Conservation (phyloP, 1,284 basidiomycete genomes). For the Anthracocystis setariae region DNA sequence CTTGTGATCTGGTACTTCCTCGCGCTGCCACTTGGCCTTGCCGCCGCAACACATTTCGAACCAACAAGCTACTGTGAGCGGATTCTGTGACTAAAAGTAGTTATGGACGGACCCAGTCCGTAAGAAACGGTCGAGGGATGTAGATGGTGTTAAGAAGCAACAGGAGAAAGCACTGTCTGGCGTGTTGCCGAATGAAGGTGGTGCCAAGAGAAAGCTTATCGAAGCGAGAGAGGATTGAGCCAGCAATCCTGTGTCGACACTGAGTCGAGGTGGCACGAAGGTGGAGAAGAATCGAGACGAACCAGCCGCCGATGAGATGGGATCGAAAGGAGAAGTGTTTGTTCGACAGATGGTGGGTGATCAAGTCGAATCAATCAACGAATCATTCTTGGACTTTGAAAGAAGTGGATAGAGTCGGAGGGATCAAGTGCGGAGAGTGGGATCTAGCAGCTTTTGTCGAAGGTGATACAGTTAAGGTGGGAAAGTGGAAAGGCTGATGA, state of each 20-base stretch:
- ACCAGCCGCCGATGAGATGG: slow-evolving; percentile 10
- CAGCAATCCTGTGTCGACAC: background rate
- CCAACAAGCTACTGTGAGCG: background rate
- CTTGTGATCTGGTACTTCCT: slow-evolving; percentile 98
- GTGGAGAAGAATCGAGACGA: slow-evolving; percentile 13
- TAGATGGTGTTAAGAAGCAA: background rate
- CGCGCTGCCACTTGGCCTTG: slow-evolving; percentile 81
- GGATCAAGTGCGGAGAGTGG: background rate
- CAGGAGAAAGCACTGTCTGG: background rate
- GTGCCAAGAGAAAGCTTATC: background rate
- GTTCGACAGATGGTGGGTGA: background rate
- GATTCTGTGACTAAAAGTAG: background rate
- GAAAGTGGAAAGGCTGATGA: too few species aligned
- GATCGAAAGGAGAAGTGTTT: background rate
- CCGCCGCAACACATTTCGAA: slow-evolving; percentile 60
- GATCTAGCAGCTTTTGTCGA: background rate
- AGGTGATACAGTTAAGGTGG: too few species aligned
- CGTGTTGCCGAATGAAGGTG: background rate
- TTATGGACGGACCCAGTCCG: too few species aligned
- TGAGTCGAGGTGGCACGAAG: background rate
- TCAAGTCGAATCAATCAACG: slow-evolving; percentile 3
- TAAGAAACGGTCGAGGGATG: background rate
- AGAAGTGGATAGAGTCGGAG: background rate
- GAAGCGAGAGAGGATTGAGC: background rate
- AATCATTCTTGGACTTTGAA: slow-evolving; percentile 8